Percentiles rank a stretch among this genome's conserved stretches.
phyloP scores from a whole-genome alignment of 2,329 filamentous ascomycete genomes.

The Fusarium keratoplasticum region DNA sequence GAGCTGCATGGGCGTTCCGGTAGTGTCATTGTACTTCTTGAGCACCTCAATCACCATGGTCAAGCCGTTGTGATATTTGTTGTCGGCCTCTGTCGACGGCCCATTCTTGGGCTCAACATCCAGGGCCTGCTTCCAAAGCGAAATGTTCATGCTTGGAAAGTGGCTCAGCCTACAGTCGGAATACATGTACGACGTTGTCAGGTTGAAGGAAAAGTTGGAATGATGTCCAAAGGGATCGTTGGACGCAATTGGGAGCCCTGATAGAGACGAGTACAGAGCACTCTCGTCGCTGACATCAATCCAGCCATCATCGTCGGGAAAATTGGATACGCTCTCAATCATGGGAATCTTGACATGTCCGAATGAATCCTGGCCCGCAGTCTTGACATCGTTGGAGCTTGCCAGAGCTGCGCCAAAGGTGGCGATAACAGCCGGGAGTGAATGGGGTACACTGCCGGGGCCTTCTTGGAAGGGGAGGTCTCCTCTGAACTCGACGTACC shows the following conservation, averaged over 20 bases:
- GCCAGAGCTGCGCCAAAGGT: constrained; percentile 7
- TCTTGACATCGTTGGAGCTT: constrained; percentile 5
- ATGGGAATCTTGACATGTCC: constrained; percentile 23
- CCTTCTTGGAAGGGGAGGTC: not conserved
- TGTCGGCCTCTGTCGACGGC: not conserved
- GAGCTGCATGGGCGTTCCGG: not conserved
- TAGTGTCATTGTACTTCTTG: not conserved
- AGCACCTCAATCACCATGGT: constrained; percentile 7
- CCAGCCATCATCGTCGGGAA: not conserved
- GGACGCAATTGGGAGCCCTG: constrained; percentile 11
- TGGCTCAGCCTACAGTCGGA: not conserved
- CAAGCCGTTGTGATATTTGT: constrained; percentile 4
- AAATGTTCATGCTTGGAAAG: not conserved
- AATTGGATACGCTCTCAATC: not conserved
- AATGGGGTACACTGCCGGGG: not conserved
- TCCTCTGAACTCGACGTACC: constrained; percentile 19
- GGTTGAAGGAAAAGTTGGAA: constrained; percentile 1
- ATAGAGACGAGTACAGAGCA: constrained; percentile 3
- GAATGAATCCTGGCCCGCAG: constrained; percentile 15
- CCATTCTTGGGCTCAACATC: not conserved
- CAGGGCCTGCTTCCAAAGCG: not conserved
- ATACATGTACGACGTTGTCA: constrained; percentile 4
- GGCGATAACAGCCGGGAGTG: constrained; percentile 3
- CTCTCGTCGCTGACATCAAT: not conserved
- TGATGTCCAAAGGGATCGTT: not conserved